Base-by-base conservation (phyloP, 352 stramenopile genomes). In the Salisapilia sapeloensis region DNA sequence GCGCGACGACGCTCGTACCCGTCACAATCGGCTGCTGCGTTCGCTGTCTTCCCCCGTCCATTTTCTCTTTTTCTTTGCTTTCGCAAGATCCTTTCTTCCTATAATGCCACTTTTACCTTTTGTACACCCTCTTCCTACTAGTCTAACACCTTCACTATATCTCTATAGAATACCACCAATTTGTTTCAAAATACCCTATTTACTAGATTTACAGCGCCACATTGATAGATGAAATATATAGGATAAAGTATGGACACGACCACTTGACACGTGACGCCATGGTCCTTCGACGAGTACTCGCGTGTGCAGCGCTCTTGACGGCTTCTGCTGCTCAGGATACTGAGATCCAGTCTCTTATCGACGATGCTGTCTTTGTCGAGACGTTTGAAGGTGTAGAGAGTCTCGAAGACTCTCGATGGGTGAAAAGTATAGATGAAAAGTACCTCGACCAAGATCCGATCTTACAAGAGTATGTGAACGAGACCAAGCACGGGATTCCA, bases 1-100 rank as follows among this genome's bases (percentile, higher is more conserved):
- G 50, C 33, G 75, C 95, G 38, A 99, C 77, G 29, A 99, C 94
- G 29, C 92, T 98, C 15, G 94, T 97, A 25, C 95, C 95, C 29
- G 94, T 98, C 39, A 98, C 93, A 36, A 98, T 97, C 28, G 95
- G 95, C 44, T 61, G 81, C 52, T 91, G 76, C 44, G 76, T 91
- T 59, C 71, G 75, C 55, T 90, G 75, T 29, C 66, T 51, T n/a
- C n/a, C n/a, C 29, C 52, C 54, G 38, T 84, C 57, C 63, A 78
- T 81, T 12, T 21, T 31, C 22, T 29, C 31, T 9, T n/a, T 20
- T 35, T 15, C 14, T 46, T 21, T 32, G 28, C 18, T 43, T 25
- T 37, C n/a, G n/a, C n/a, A n/a, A n/a, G n/a, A n/a, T n/a, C n/a
- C n/a, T n/a, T n/a, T n/a, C n/a, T n/a, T n/a, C n/a, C n/a, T n/a